Conservation (phyloP, 139 green algal species). For the Chlamydomonas incerta region DNA sequence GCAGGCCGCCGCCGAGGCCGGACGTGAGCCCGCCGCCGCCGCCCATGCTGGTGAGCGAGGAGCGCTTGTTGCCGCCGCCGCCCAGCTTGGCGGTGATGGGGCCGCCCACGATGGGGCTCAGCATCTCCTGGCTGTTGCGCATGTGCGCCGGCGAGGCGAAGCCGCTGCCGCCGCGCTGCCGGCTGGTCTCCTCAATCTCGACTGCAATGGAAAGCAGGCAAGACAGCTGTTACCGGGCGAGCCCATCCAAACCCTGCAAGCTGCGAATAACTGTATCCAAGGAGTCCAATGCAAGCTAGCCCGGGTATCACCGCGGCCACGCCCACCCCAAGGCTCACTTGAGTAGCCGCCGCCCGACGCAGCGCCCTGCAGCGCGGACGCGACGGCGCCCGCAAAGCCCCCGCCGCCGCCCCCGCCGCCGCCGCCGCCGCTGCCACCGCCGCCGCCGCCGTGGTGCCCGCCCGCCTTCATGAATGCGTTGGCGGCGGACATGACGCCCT, state of each 20-base stretch:
- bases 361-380: background rate
- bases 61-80: slow-evolving; percentile 7
- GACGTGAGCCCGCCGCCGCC: background rate
- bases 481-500: background rate
- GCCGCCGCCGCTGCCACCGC: background rate
- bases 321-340: no score
- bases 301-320: background rate
- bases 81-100: slow-evolving; percentile 43
- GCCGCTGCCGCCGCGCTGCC: background rate
- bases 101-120: slow-evolving; percentile 31
- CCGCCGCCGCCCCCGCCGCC: background rate
- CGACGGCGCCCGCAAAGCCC: background rate
- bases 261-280: no score
- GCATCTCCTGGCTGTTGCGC: background rate
- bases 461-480: slow-evolving; percentile 24
- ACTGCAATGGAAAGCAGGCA: no score
- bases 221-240: no score
- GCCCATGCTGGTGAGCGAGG: slow-evolving; percentile 6
- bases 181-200: slow-evolving; percentile 15
- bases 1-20: no score
- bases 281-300: no score
- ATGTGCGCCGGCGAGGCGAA: background rate
- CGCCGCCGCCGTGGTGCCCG: background rate
- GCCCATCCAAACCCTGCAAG: no score
- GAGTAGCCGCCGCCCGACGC: no score